Percentiles rank a stretch among this genome's conserved stretches.
phyloP scores from a whole-genome alignment of 495 filamentous ascomycete genomes.

The Massariosphaeria phaeospora region DNA sequence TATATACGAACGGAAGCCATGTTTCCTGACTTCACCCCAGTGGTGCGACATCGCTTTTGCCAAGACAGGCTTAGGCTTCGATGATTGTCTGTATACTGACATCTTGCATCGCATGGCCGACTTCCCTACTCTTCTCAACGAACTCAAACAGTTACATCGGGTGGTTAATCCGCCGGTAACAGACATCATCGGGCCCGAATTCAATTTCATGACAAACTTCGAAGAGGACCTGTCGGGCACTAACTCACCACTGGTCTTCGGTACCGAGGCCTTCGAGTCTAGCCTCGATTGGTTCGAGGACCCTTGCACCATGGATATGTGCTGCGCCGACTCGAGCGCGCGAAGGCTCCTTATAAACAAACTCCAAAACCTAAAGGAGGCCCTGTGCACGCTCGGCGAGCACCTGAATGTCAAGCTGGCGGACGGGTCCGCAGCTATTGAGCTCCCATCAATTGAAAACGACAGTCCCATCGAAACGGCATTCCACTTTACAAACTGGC shows the following conservation, averaged over 20 bases:
- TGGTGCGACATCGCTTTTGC: conserved; percentile 24
- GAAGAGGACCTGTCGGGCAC: neutral
- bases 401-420: conserved; percentile 4
- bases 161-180: neutral
- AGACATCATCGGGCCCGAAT: neutral
- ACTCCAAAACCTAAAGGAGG: conserved; percentile 9
- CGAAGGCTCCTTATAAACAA: conserved; percentile 13
- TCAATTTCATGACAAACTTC: neutral
- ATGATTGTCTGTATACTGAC: conserved; percentile 22
- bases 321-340: neutral
- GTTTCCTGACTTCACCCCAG: conserved; percentile 19
- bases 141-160: conserved; percentile 9
- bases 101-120: conserved; percentile 18
- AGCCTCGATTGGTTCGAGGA: neutral
- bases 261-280: neutral
- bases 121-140: conserved; percentile 17
- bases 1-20: conserved; percentile 20
- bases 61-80: conserved; percentile 17
- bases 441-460: conserved; percentile 9
- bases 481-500: conserved; percentile 20
- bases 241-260: neutral
- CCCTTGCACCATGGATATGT: neutral
- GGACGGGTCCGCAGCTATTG: conserved; percentile 12
- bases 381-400: neutral
- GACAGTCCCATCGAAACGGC: conserved; percentile 7